Evolutionary conservation across 2,329 filamentous ascomycete genomes (phyloP), one percentile per base, ranked within the genome.

Genomic region (Fonsecaea erecta): DNA sequence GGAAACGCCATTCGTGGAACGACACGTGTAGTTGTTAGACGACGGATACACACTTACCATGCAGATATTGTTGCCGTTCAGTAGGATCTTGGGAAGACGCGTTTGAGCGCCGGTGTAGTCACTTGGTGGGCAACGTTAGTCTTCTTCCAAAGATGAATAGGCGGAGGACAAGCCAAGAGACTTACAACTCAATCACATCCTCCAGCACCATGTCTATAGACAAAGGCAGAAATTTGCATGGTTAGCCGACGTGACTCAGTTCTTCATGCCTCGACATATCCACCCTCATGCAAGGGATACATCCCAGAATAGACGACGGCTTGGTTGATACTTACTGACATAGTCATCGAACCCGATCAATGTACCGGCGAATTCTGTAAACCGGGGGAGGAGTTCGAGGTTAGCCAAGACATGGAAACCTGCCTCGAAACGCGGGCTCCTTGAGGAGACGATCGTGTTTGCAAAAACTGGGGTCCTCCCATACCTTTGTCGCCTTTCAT

Each of bases 401-500:
- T 55, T 5, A 52, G 60, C 40, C 58, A 52, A 53, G 32, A 5
- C 37, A n/a, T 9, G 11, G 24, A 26, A 60, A 40, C 34, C 30
- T 6, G n/a, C n/a, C 32, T 52, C 2, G 2, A 6, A 35, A 51
- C 21, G 11, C 12, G 26, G 18, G 34, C 7, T 12, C 2, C 26
- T 18, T 24, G n/a, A 7, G 26, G 24, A 34, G 35, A 21, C 37
- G 12, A 40, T 30, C 4, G 37, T 6, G 5, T n/a, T 40, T 8
- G n/a, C n/a, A n/a, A n/a, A 18, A n/a, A 16, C 37, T 40, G 3
- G 18, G 18, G 7, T 12, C 24, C 43, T 18, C 26, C 21, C 35
- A 21, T 80, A 96, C 95, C 95, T 84, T 97, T 98, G 77, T 98
- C 95, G 71, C 93, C 92, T 81, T 99, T 99, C 95, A 99, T 99